Evolutionary conservation across 179 eudicot species (phyloP), one percentile per base, ranked within the genome.

Genomic region (Camellia oleifera): DNA sequence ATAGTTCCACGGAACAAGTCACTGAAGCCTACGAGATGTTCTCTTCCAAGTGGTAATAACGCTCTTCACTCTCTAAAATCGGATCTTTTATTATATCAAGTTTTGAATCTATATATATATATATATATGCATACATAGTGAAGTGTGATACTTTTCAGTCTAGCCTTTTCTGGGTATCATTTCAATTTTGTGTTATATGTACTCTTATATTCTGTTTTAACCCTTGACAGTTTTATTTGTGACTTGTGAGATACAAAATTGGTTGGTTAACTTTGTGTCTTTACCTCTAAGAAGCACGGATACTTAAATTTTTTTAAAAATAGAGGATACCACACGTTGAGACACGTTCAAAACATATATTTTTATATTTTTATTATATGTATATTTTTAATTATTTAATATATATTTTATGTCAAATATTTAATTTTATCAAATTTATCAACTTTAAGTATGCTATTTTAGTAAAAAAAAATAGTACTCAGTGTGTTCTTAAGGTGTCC

Each of bases 1-100:
- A 63, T 44, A 81, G 93, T 12, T 83, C 97, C 2, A 70, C 86
- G 8, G 95, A 95, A 65, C 86, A 92, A 89, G 98, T 91, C 44
- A 85, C 84, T 52, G 88, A 85, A 54, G 98, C 97, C 2, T 92
- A 91, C 70, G 88, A 92, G 70, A 87, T 83, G 67, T 79, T 94
- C 32, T 83, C 74, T 11, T 85, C 94, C 12, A 84, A 87, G 57
- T 90, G 97, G 99, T 95, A 88, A 23, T 45, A 56, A 32, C 42
- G 40, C 45, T 77, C 5, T 12, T 11, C 20, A 23, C 26, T 17
- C 6, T 20, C 48, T 13, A 1, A 14, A 15, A 13, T 13, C 11
- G 15, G 52, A 52, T 48, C 13, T 46, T 46, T 71, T 46, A 12
- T 26, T 76, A 8, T 60, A 18, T n/a, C 18, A 48, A 54, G 44